Percentiles rank a stretch among this genome's conserved stretches.
These are phyloP conservation scores for Candida silvatica DNA, from an alignment of 805 yeast species.

Conservation along the genomic window DNA sequence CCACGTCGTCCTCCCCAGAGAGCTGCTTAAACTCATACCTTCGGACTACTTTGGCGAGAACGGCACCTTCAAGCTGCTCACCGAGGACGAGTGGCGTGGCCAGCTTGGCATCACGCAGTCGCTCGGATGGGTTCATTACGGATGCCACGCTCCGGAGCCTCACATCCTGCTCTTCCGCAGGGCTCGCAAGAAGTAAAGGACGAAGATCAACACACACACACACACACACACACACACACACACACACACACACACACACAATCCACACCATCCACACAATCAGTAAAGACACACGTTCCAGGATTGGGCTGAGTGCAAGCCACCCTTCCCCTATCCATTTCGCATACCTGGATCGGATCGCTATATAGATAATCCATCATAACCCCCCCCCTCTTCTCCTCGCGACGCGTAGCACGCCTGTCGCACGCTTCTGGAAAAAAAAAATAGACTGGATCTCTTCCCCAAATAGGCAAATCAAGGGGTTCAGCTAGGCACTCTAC, in stretches of 20 bases:
- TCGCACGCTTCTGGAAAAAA: background rate
- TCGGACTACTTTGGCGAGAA: constrained; percentile 91
- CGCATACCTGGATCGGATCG: too few species aligned
- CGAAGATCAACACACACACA: constrained; percentile 33
- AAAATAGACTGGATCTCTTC: background rate
- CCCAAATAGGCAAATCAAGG: background rate
- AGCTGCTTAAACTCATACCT: constrained; percentile 90
- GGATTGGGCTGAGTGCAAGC: too few species aligned
- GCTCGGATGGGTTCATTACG: constrained; percentile 96
- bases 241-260: background rate
- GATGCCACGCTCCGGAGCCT: constrained; percentile 98
- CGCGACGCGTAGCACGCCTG: background rate
- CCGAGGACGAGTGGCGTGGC: constrained; percentile 94
- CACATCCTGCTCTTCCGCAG: constrained; percentile 86
- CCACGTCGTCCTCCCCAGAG: constrained; percentile 95
- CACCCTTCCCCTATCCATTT: too few species aligned
- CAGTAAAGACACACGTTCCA: too few species aligned
- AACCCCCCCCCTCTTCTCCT: background rate
- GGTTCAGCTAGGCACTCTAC: background rate
- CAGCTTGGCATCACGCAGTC: constrained; percentile 97
- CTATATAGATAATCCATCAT: too few species aligned
- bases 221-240: background rate
- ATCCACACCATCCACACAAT: background rate
- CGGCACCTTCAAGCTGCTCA: constrained; percentile 81
- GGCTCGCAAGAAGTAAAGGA: constrained; percentile 25